A percentile compares a stretch with the other conserved stretches of the same genome.
Evolutionary conservation across 805 yeast genomes (phyloP).

Genomic region (Saccharomycopsis synnaedendra): DNA sequence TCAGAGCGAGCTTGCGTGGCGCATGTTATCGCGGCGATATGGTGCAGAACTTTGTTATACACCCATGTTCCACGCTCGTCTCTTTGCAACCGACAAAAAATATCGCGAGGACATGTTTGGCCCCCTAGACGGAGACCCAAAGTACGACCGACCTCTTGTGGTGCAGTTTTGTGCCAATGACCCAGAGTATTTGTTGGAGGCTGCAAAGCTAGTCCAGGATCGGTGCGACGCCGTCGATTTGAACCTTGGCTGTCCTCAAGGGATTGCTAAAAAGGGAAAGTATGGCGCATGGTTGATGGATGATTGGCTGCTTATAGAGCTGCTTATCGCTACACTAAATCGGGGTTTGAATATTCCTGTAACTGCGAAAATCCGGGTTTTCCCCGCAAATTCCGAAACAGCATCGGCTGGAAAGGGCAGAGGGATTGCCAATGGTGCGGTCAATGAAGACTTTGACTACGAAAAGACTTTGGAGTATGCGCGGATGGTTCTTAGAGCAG

Average conservation of each 20-base stretch:
- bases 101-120: slow-evolving; percentile 71
- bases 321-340: slow-evolving; percentile 63
- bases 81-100: slow-evolving; percentile 76
- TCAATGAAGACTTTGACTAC: slow-evolving; percentile 25
- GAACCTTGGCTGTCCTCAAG: slow-evolving; percentile 97
- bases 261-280: slow-evolving; percentile 88
- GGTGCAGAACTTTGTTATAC: slow-evolving; percentile 94
- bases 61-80: slow-evolving; percentile 91
- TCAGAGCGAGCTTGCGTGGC: slow-evolving; percentile 93
- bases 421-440: slow-evolving; percentile 2
- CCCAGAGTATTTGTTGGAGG: slow-evolving; percentile 68
- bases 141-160: slow-evolving; percentile 70
- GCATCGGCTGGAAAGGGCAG: slow-evolving; percentile 2
- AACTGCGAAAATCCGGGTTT: slow-evolving; percentile 90
- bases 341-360: slow-evolving; percentile 73
- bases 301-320: slow-evolving; percentile 79
- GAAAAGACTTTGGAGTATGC: slow-evolving; percentile 82
- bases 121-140: slow-evolving; percentile 59
- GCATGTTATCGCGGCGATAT: slow-evolving; percentile 70
- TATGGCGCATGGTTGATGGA: slow-evolving; percentile 97
- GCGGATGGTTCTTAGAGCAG: slow-evolving; percentile 76
- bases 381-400: slow-evolving; percentile 28
- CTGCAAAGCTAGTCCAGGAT: slow-evolving; percentile 72
- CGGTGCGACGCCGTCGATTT: slow-evolving; percentile 93
- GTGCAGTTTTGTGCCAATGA: slow-evolving; percentile 97